Base-by-base conservation (phyloP, 1,139 yeast species). In the Diutina pseudorugosa region DNA sequence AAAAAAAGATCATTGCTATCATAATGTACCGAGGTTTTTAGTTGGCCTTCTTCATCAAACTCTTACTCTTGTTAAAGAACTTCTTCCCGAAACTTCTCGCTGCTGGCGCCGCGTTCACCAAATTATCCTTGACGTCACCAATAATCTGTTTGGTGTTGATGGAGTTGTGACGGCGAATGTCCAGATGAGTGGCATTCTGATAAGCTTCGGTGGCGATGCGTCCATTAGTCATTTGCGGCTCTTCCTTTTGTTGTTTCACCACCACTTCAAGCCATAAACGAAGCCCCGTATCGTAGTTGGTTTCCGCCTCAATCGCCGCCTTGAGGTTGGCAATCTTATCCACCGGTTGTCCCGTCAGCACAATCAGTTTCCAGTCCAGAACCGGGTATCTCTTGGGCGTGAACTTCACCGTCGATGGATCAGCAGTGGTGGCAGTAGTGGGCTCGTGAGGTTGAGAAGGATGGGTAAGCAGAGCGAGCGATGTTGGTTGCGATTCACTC, bases 161-260 rank as follows among this genome's bases (percentile, higher is more conserved):
- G 1, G 76, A 69, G 21, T 66, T 67, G 55, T 72, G 76, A 58
- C 78, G 66, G 55, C 75, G 65, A 40, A 73, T 62, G 54, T 72
- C 77, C 56, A 62, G 70, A 56, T 74, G 78, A 2, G 75, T 61
- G 2, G 79, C 79, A 61, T 73, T 73, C 57, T 71, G 75, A 57
- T 74, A 74, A 2, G 77, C 78, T 51, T 71, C 71, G 6, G 76
- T 64, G 0, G 78, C 78, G 48, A 74, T 67, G 51, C 67, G 66
- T 2, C 79, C 78, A 55, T 74, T 72, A 56, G 72, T 77, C 51
- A 74, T 72, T 6, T 30, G 18, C 7, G 49, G 49, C 18, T 25
- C 49, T n/a, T 16, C 23, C 7, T 20, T 20, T 19, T n/a, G 21
- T 19, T 45, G 49, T 12, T 18, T 25, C 8, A 45, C n/a, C 21